Conservation (phyloP, 192 early-diverging fungal genomes). For the Coemansia sp. region DNA sequence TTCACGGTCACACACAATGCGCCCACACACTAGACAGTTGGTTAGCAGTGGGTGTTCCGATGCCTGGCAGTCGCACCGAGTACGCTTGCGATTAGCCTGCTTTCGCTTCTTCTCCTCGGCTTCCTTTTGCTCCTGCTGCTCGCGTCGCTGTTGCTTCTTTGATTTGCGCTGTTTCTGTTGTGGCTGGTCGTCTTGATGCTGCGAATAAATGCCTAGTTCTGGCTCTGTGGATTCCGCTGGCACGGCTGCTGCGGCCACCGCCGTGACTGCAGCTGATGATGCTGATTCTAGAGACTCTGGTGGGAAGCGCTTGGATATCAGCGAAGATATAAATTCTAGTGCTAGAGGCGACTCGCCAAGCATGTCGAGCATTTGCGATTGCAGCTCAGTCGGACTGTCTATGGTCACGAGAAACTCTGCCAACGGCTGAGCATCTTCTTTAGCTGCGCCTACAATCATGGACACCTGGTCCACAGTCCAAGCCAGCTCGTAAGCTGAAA, state of each 20-base stretch:
- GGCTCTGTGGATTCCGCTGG: neutral
- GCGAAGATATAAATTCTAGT: constrained; percentile 29
- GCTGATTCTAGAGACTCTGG: constrained; percentile 4
- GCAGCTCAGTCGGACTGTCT: constrained; percentile 33
- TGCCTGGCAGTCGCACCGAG: constrained; percentile 50
- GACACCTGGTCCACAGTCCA: constrained; percentile 45
- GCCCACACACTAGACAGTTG: constrained; percentile 56
- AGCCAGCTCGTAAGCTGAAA: constrained; percentile 21
- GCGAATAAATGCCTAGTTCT: too few species aligned
- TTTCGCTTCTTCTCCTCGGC: constrained; percentile 14
- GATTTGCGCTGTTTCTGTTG: constrained; percentile 12
- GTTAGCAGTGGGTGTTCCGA: constrained; percentile 45
- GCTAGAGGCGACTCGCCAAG: constrained; percentile 47
- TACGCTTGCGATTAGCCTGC: constrained; percentile 31
- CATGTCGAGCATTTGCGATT: constrained; percentile 47
- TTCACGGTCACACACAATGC: constrained; percentile 52
- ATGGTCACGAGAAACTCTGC: constrained; percentile 34
- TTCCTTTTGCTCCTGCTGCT: constrained; percentile 27
- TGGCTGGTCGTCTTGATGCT: too few species aligned
- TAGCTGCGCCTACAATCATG: constrained; percentile 31
- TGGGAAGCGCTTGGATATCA: constrained; percentile 44
- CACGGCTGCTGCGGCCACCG: neutral
- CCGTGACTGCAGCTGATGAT: constrained; percentile 1
- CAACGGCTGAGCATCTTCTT: constrained; percentile 35
- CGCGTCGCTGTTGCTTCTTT: constrained; percentile 34